A percentile compares a stretch with the other conserved stretches of the same genome.
Conservation (phyloP, 805 yeast species). For the Candida morakotiae region DNA sequence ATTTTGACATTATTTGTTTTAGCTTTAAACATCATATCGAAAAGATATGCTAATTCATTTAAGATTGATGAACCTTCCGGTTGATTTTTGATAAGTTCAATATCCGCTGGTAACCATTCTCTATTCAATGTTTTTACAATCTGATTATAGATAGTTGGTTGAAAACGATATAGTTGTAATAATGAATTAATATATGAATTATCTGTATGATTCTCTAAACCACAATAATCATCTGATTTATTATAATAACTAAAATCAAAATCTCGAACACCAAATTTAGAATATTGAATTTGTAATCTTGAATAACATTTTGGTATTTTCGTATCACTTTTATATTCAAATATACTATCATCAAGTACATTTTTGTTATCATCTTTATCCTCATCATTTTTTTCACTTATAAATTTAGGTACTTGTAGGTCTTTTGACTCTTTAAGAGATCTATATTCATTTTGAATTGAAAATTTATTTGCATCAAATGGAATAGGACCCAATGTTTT, state of each 20-base stretch:
- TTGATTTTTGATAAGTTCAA: constrained; percentile 26
- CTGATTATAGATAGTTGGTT: constrained; percentile 67
- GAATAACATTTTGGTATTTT: constrained; percentile 70
- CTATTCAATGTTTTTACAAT: constrained; percentile 51
- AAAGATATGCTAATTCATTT: constrained; percentile 82
- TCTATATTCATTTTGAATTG: constrained; percentile 52
- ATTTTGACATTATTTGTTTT: constrained; percentile 76
- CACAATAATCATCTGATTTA: constrained; percentile 60
- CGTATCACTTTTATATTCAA: constrained; percentile 13
- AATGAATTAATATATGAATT: constrained; percentile 71
- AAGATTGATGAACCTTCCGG: constrained; percentile 51
- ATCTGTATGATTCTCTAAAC: constrained; percentile 84
- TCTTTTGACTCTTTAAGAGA: constrained; percentile 21
- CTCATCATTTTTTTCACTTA: constrained; percentile 44
- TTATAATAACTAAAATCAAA: constrained; percentile 89
- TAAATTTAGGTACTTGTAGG: constrained; percentile 45
- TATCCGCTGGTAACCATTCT: constrained; percentile 42
- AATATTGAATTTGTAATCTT: constrained; percentile 72
- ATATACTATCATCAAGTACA: constrained; percentile 13
- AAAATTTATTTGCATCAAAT: constrained; percentile 56
- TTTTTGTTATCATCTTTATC: constrained; percentile 1
- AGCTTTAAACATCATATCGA: constrained; percentile 87
- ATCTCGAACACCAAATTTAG: constrained; percentile 89
- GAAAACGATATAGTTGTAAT: constrained; percentile 74
- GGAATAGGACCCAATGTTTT: constrained; percentile 14